phyloP scores from a whole-genome alignment of 352 stramenopile genomes.

The Phytophthora pistaciae region DNA sequence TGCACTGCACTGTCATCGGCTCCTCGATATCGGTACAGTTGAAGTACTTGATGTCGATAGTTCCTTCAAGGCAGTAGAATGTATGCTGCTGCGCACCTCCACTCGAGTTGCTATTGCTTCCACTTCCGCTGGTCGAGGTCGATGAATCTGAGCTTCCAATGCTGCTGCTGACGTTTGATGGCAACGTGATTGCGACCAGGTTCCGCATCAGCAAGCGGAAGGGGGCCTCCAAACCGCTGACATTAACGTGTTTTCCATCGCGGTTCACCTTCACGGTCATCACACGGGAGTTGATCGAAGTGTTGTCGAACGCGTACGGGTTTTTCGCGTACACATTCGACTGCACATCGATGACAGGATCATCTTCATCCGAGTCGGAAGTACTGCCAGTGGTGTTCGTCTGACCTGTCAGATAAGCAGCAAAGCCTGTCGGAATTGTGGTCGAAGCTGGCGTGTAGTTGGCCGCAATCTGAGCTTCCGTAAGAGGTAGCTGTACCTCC shows the following conservation, averaged over 20 bases:
- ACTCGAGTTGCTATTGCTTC: constrained; percentile 12
- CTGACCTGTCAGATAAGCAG: constrained; percentile 32
- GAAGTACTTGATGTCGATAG: constrained; percentile 62
- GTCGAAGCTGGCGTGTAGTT: constrained; percentile 64
- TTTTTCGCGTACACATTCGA: constrained; percentile 76
- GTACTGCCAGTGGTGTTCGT: constrained; percentile 12
- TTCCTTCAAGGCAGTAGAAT: constrained; percentile 58
- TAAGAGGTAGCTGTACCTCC: constrained; percentile 46
- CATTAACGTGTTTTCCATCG: constrained; percentile 38
- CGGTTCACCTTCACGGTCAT: constrained; percentile 69
- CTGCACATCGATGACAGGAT: constrained; percentile 68
- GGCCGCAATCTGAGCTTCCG: constrained; percentile 49
- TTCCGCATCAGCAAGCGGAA: constrained; percentile 71
- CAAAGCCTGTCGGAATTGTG: constrained; percentile 60
- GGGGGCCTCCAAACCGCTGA: constrained; percentile 46
- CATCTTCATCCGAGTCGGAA: constrained; percentile 21
- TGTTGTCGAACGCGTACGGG: constrained; percentile 62
- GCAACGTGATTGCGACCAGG: constrained; percentile 35
- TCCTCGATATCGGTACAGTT: constrained; percentile 56
- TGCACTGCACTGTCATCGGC: constrained; percentile 51
- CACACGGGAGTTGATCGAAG: constrained; percentile 60
- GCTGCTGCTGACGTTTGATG: constrained; percentile 2
- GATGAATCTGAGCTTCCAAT: constrained; percentile 5
- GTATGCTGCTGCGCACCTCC: constrained; percentile 36
- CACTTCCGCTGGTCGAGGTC: constrained; percentile 13